These are phyloP conservation scores for Elsinoe australis DNA, from an alignment of 2,329 filamentous ascomycete genomes.

Conservation along the genomic window DNA sequence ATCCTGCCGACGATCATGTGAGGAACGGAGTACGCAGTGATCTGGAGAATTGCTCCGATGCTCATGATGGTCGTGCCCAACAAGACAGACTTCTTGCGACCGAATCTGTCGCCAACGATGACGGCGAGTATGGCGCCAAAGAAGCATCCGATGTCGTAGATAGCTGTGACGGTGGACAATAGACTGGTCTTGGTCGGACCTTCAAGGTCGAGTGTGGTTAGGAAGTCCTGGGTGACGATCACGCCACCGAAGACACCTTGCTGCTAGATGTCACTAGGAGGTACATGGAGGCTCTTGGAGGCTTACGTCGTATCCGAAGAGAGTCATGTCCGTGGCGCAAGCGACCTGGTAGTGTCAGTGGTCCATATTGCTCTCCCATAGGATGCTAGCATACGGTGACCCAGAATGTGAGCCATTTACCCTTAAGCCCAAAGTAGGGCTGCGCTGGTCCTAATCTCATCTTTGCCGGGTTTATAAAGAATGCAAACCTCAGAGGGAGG, in stretches of 20 bases:
- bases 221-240: conserved; percentile 47
- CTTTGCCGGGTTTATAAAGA: too few relatives aligned
- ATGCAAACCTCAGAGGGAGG: not conserved
- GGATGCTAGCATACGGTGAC: conserved; percentile 40
- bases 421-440: conserved; percentile 48
- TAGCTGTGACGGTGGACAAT: conserved; percentile 45
- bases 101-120: conserved; percentile 41
- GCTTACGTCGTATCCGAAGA: conserved; percentile 31
- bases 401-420: conserved; percentile 51
- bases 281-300: not conserved
- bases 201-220: conserved; percentile 41
- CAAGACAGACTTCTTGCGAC: conserved; percentile 43
- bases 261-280: conserved; percentile 30
- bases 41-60: conserved; percentile 43
- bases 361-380: conserved; percentile 18
- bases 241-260: conserved; percentile 51
- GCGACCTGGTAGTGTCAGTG: conserved; percentile 31
- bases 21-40: conserved; percentile 38
- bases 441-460: not conserved
- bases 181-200: conserved; percentile 22
- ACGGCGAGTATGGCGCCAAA: conserved; percentile 48
- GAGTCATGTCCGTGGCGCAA: conserved; percentile 41
- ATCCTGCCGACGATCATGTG: conserved; percentile 47
- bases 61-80: conserved; percentile 44
- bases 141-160: conserved; percentile 55